These are phyloP conservation scores for Penicillium paneum DNA, from an alignment of 2,329 filamentous ascomycete species.

Conservation along the genomic window DNA sequence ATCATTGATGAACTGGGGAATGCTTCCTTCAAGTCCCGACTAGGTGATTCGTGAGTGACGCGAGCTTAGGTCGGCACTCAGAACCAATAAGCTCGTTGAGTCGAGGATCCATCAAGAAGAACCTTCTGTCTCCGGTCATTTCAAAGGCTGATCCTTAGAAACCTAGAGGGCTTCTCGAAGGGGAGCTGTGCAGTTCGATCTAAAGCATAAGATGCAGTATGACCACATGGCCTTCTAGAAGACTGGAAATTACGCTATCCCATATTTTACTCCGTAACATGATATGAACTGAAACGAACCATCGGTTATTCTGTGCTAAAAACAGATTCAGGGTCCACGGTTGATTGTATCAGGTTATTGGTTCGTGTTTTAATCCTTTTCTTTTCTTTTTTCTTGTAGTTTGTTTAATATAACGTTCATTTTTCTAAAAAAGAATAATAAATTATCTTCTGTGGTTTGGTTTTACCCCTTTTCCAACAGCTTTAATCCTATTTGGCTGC, in stretches of 20 bases:
- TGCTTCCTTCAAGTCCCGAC: conserved; percentile 12
- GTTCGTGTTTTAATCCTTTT: conserved; percentile 9
- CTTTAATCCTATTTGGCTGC: conserved; percentile 16
- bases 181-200: conserved; percentile 2
- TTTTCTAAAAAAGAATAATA: neutral
- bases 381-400: neutral
- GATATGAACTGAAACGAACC: conserved; percentile 18
- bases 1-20: conserved; percentile 29
- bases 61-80: conserved; percentile 17
- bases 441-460: too few relatives aligned
- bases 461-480: conserved; percentile 9
- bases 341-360: conserved; percentile 16
- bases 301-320: conserved; percentile 23
- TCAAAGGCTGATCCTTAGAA: conserved; percentile 19
- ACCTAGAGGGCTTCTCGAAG: conserved; percentile 21
- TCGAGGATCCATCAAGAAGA: conserved; percentile 18
- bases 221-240: conserved; percentile 9
- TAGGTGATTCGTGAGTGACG: conserved; percentile 25
- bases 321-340: conserved; percentile 29
- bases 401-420: neutral
- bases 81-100: conserved; percentile 22
- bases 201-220: neutral
- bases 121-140: conserved; percentile 23
- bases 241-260: conserved; percentile 2
- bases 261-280: neutral